Conservation (phyloP, 2,329 filamentous ascomycete genomes). For the Penicillium corylophilum region DNA sequence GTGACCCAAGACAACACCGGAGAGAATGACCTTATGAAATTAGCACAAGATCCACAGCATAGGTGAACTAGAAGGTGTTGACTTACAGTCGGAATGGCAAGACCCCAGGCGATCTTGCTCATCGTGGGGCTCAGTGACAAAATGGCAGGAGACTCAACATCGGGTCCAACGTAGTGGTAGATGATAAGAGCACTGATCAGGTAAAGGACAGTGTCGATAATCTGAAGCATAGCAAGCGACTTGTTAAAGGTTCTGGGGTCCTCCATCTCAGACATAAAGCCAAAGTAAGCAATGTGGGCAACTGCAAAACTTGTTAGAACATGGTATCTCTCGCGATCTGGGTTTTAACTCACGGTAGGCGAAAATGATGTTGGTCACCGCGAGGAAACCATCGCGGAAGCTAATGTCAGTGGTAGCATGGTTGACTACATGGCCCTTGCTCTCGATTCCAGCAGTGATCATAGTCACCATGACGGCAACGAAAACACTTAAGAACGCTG, state of each 20-base stretch:
- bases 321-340: not conserved
- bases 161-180: conserved; percentile 63
- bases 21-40: conserved; percentile 58
- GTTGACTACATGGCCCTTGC: conserved; percentile 39
- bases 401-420: conserved; percentile 41
- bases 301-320: conserved; percentile 15
- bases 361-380: conserved; percentile 67
- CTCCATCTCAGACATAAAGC: conserved; percentile 64
- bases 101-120: conserved; percentile 64
- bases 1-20: conserved; percentile 67
- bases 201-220: conserved; percentile 62
- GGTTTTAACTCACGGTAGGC: conserved; percentile 54
- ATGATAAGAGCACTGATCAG: conserved; percentile 65
- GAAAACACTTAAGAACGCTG: conserved; percentile 63
- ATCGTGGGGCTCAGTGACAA: conserved; percentile 58
- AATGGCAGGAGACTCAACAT: conserved; percentile 65
- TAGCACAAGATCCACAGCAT: not conserved
- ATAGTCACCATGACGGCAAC: conserved; percentile 65
- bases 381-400: conserved; percentile 58
- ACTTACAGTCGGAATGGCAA: conserved; percentile 62
- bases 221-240: conserved; percentile 62
- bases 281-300: conserved; percentile 66
- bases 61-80: not conserved
- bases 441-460: conserved; percentile 59
- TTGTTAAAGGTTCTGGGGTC: conserved; percentile 61